Conservation (phyloP, 106 monocot species). For the Ottelia alismoides region DNA sequence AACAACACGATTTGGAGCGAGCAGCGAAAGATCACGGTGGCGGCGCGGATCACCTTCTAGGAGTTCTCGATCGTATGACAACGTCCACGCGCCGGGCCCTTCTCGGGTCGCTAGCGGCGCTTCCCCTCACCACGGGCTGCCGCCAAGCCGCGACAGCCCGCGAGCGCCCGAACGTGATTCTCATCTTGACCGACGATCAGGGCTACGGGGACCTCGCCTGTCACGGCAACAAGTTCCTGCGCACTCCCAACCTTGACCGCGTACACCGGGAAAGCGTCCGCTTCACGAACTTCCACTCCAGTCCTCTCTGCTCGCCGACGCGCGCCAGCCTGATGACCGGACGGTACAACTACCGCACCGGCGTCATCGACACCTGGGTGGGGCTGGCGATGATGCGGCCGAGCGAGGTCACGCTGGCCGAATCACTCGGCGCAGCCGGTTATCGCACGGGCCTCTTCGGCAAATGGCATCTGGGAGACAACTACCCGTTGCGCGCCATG, state of each 20-base stretch:
- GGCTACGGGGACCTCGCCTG: background rate
- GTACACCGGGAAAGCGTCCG: background rate
- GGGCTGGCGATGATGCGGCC: too few species aligned
- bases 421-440: background rate
- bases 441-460: background rate
- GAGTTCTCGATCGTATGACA: too few species aligned
- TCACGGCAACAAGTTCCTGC: background rate
- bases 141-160: too few species aligned
- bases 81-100: too few species aligned
- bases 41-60: too few species aligned
- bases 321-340: background rate
- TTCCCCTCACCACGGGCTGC: too few species aligned
- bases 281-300: background rate
- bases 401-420: background rate
- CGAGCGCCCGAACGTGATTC: background rate
- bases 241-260: background rate
- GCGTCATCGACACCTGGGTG: background rate
- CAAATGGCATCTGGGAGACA: background rate
- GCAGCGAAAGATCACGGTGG: too few species aligned
- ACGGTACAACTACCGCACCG: background rate
- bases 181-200: background rate
- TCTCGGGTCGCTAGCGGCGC: too few species aligned
- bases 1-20: too few species aligned
- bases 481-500: too few species aligned
- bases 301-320: background rate